These are phyloP conservation scores for Emericellopsis terricola DNA, from an alignment of 495 filamentous ascomycete species.

Conservation along the genomic window DNA sequence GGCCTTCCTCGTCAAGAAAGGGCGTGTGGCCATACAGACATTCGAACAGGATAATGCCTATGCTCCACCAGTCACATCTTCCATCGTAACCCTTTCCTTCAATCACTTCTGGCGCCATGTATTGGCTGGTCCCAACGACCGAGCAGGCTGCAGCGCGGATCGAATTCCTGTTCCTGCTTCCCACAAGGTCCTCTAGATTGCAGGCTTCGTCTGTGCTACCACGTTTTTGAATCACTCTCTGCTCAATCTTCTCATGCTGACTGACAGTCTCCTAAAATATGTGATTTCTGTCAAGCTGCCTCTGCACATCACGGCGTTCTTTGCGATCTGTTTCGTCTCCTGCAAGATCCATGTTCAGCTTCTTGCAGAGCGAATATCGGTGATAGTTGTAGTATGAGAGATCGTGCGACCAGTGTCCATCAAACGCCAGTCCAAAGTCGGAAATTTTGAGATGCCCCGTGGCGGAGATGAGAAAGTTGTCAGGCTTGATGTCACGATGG, in stretches of 20 bases:
- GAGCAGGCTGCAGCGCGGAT: constrained; percentile 60
- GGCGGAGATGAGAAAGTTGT: constrained; percentile 83
- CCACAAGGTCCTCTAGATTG: constrained; percentile 36
- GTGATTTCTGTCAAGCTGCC: constrained; percentile 4
- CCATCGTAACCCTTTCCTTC: constrained; percentile 72
- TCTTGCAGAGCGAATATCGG: constrained; percentile 55
- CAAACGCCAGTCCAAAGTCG: constrained; percentile 87
- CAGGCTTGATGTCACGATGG: constrained; percentile 88
- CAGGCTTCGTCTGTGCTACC: no score
- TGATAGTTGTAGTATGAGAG: constrained; percentile 70
- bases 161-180: constrained; percentile 61
- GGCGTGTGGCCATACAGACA: constrained; percentile 84
- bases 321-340: constrained; percentile 59
- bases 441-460: constrained; percentile 87
- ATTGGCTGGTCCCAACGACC: constrained; percentile 91
- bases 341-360: constrained; percentile 52
- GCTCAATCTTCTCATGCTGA: constrained; percentile 31
- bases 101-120: constrained; percentile 92
- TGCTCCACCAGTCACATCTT: constrained; percentile 91
- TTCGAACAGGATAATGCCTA: constrained; percentile 86
- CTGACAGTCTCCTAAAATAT: no score
- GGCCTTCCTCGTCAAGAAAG: constrained; percentile 59
- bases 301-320: constrained; percentile 29
- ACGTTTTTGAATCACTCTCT: constrained; percentile 1
- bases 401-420: constrained; percentile 88